phyloP scores from a whole-genome alignment of 768 basidiomycete genomes.

The Solioccasus polychromus region DNA sequence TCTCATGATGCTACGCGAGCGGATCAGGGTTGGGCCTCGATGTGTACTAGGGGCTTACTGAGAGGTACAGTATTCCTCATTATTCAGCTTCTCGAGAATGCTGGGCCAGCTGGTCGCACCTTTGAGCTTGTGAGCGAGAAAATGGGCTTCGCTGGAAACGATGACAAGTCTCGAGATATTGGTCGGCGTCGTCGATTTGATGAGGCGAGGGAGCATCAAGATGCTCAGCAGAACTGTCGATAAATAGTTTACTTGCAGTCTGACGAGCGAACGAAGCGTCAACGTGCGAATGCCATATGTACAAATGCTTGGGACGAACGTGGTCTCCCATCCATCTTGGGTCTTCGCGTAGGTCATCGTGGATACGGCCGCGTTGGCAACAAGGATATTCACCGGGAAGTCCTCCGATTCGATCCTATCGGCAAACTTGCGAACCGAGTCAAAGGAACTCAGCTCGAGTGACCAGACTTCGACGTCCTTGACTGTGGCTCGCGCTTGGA shows the following conservation, averaged over 20 bases:
- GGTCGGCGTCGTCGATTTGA: slow-evolving; percentile 24
- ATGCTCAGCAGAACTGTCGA: slow-evolving; percentile 35
- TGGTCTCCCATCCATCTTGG: slow-evolving; percentile 36
- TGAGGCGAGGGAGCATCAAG: slow-evolving; percentile 34
- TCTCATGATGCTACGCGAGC: slow-evolving; percentile 19
- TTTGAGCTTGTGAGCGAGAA: slow-evolving; percentile 7
- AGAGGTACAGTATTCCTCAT: slow-evolving; percentile 27
- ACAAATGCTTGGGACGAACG: slow-evolving; percentile 20
- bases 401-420: slow-evolving; percentile 27
- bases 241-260: slow-evolving; percentile 37
- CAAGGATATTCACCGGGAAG: slow-evolving; percentile 26
- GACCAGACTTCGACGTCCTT: slow-evolving; percentile 28
- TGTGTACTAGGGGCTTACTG: slow-evolving; percentile 14
- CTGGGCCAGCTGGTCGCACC: slow-evolving; percentile 14
- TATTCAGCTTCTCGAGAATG: slow-evolving; percentile 29
- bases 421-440: slow-evolving; percentile 32
- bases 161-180: slow-evolving; percentile 29
- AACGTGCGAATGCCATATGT: neutral
- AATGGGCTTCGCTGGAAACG: slow-evolving; percentile 31
- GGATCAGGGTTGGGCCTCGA: neutral
- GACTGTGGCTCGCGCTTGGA: slow-evolving; percentile 12
- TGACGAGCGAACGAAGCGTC: slow-evolving; percentile 5
- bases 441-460: slow-evolving; percentile 33
- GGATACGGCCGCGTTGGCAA: slow-evolving; percentile 31
- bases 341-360: slow-evolving; percentile 22